Conservation (phyloP, 371 early-diverging fungal species). For the Sporodiniella umbellata region DNA sequence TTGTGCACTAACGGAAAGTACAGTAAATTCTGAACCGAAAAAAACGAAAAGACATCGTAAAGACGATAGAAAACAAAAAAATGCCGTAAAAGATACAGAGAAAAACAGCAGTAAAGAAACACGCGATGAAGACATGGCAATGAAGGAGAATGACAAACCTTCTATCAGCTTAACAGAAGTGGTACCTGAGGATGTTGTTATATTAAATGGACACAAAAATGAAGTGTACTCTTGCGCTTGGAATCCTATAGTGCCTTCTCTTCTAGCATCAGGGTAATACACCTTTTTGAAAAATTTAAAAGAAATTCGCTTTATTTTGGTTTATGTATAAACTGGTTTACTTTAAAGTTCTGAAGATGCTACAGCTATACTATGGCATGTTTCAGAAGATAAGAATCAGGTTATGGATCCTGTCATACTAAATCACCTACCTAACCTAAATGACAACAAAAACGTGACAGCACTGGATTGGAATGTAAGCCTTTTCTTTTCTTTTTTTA, state of each 20-base stretch:
- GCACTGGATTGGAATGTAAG: conserved; percentile 91
- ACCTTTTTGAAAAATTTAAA: too few species aligned
- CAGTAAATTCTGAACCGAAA: conserved; percentile 16
- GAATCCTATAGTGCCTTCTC: conserved; percentile 67
- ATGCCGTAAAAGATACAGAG: conserved; percentile 52
- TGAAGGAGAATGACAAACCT: neutral
- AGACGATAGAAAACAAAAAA: conserved; percentile 44
- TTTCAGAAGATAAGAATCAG: conserved; percentile 36
- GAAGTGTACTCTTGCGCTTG: conserved; percentile 84
- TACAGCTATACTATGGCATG: conserved; percentile 83
- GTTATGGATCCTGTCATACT: conserved; percentile 50
- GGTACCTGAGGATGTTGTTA: conserved; percentile 28
- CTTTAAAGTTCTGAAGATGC: conserved; percentile 75
- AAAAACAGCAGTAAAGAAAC: conserved; percentile 18
- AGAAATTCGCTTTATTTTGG: too few species aligned
- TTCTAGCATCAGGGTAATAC: conserved; percentile 82
- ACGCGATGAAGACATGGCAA: conserved; percentile 10
- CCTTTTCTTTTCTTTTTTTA: too few species aligned
- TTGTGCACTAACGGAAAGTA: conserved; percentile 48
- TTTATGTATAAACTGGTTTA: neutral
- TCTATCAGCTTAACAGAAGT: conserved; percentile 11
- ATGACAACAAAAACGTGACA: conserved; percentile 68
- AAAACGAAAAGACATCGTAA: conserved; percentile 49
- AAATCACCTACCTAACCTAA: conserved; percentile 54
- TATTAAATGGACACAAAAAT: conserved; percentile 66